Base-by-base conservation (phyloP, 164 flowering plant species). In the Platanus orientalis region DNA sequence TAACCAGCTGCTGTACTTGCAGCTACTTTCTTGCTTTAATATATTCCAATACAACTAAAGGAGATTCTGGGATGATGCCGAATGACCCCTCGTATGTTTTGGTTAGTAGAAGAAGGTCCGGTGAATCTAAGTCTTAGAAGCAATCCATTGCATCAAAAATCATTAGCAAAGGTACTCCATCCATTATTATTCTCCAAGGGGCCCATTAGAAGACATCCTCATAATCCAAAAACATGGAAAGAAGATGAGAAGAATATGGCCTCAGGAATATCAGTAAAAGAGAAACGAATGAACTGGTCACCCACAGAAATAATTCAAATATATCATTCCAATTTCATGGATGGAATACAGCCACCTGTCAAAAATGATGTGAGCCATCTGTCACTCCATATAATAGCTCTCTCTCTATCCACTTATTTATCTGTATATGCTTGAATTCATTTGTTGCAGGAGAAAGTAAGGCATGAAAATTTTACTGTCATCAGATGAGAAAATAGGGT, bases 41-140 rank as follows among this genome's bases (percentile, higher is more conserved):
- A 78, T 86, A 86, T 85, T 85, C 89, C 81, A 63, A 44, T 73
- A 68, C 71, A 58, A 74, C 75, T 65, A 87, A 87, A 85, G 87
- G 76, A 83, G 90, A 86, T 84, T 86, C 90, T 71, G 69, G 87
- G 74, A 81, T 83, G 80, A 86, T 83, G 86, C 81, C 72, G 36
- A 72, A 68, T 54, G 70, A 65, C 73, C 74, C 79, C 64, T 27
- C 27, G 68, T 34, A 62, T 69, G 69, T 70, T 62, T 39, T 51
- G 73, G 66, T 68, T 69, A 65, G 80, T 58, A 74, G 73, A 56
- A 81, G 85, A 78, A 83, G 85, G 78, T 80, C 81, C 69, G 49
- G 83, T 79, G 86, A 80, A 83, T 85, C 87, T 75, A 73, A 81
- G 79, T 66, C 62, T 69, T 62, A 47, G 61, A 69, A 77, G 65